Evolutionary conservation across 345 rosid species (phyloP), one percentile per base, ranked within the genome.

Genomic region (Eucalyptus cladocalyx): DNA sequence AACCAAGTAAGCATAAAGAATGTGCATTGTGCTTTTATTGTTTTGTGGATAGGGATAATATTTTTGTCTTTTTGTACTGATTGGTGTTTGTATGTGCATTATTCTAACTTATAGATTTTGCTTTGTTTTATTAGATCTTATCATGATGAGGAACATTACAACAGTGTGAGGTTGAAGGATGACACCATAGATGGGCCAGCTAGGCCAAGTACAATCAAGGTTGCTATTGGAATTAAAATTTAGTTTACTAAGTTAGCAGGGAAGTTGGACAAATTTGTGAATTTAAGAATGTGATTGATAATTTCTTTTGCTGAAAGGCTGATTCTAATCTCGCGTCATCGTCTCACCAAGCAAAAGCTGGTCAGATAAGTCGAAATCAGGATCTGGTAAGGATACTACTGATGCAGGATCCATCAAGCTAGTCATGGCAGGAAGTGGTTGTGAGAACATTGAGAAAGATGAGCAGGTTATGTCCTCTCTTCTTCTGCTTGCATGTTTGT

Each of bases 121-220:
- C 85, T 88, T 91, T 88, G 43, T 11, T 10, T 18, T 58, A 45
- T 89, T 90, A 97, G 99, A 91, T 97, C 99, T 91, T 97, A 97
- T 93, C 99, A 96, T 53, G 98, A 97, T 87, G 99, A 93, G 69
- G 99, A 97, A 90, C 99, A 97, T 88, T 97, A 97, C 88, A 97
- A 97, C 87, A 95, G 99, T 92, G 93, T 97, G 89, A 93, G 99
- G 72, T 91, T 88, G 17, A 96, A 92, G 87, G 98, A 96, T 87
- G 99, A 97, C 92, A 85, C 95, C 30, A 92, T 98, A 89, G 91
- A 85, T 56, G 98, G 98, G 90, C 95, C 99, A 90, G 98, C 98
- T 80, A 90, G 90, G 89, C 95, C 94, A 81, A 92, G 94, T 93
- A 87, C 92, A 40, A 96, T 97, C 89, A 94, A 96, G 99, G 99